Conservation (phyloP, 78 protist species). For the Dictyostelium brefeldianum region DNA sequence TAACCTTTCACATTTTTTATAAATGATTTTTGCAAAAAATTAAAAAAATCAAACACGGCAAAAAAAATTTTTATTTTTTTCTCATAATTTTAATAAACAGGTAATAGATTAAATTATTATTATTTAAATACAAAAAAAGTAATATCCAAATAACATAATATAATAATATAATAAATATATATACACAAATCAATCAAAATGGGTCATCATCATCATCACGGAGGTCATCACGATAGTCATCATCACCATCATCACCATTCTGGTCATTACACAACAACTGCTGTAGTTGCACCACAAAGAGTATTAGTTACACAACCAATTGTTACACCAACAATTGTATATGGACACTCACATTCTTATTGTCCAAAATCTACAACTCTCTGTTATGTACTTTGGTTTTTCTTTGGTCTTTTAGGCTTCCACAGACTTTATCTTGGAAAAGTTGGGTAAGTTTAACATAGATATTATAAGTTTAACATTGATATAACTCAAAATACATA, state of each 20-base stretch:
- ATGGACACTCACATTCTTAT: not conserved
- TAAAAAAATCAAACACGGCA: no score
- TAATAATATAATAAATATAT: not conserved
- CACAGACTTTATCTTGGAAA: not conserved
- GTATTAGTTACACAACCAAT: not conserved
- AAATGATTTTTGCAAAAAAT: no score
- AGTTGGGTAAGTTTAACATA: not conserved
- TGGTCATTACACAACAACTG: not conserved
- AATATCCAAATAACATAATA: no score
- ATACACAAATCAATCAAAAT: not conserved
- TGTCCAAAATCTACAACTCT: not conserved
- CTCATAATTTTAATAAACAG: no score
- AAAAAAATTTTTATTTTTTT: no score
- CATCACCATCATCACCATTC: conserved; percentile 8
- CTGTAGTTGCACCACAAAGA: not conserved
- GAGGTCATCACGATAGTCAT: not conserved
- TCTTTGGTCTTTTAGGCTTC: conserved; percentile 52
- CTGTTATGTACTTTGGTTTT: conserved; percentile 20
- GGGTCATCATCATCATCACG: conserved; percentile 38
- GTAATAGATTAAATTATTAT: no score
- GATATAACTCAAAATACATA: not conserved
- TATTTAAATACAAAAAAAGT: no score
- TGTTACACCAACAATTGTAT: not conserved
- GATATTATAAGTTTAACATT: not conserved
- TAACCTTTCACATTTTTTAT: no score